Percentiles rank a stretch among this genome's conserved stretches.
Evolutionary conservation across 2,329 filamentous ascomycete species (phyloP).

Genomic region (Claviceps citrina): DNA sequence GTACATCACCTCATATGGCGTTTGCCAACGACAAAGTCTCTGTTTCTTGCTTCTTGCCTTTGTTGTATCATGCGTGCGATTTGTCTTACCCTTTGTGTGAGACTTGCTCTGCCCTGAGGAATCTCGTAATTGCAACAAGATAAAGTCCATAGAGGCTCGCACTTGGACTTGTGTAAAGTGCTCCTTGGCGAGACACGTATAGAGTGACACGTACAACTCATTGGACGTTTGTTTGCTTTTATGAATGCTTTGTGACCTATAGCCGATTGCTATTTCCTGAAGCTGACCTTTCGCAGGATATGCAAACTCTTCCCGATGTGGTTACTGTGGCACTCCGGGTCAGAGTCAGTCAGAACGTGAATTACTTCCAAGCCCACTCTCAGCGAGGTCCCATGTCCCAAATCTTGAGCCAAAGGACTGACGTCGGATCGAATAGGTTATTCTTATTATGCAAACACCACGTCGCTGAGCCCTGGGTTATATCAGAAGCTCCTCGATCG

Average conservation of each 20-base stretch:
- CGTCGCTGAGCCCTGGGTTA: slow-evolving; percentile 44
- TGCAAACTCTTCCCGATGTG: slow-evolving; percentile 35
- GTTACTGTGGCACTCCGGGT: slow-evolving; percentile 34
- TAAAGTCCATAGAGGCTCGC: too few relatives aligned
- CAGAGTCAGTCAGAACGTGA: slow-evolving; percentile 36
- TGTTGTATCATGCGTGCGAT: background rate
- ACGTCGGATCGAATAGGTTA: slow-evolving; percentile 36
- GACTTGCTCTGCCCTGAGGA: background rate
- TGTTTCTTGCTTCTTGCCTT: background rate
- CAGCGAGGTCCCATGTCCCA: background rate
- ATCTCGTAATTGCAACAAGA: too few relatives aligned
- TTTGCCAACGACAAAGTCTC: background rate
- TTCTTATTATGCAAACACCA: slow-evolving; percentile 54
- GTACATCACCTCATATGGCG: too few relatives aligned
- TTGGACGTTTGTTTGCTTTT: background rate
- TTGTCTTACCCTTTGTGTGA: background rate
- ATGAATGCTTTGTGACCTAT: slow-evolving; percentile 1
- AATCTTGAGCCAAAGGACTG: slow-evolving; percentile 13
- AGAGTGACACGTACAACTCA: background rate
- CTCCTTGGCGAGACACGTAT: background rate
- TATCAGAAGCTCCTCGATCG: slow-evolving; percentile 61
- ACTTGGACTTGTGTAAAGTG: background rate
- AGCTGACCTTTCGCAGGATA: slow-evolving; percentile 25
- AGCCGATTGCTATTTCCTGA: slow-evolving; percentile 4
- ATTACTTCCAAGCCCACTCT: slow-evolving; percentile 6